Conservation (phyloP, 2,329 filamentous ascomycete genomes). For the Podosphaera aphanis region DNA sequence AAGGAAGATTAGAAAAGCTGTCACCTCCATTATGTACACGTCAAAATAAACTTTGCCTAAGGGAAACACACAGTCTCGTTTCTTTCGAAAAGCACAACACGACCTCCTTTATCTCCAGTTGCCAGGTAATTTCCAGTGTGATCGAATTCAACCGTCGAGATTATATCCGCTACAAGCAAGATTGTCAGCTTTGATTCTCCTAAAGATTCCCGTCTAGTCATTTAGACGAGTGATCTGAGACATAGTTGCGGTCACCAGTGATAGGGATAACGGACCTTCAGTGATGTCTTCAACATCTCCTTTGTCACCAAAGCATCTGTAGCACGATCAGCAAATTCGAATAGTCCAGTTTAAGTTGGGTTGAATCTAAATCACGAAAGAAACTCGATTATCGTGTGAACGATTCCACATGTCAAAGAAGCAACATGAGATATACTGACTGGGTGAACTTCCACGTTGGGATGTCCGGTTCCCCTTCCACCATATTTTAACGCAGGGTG, state of each 20-base stretch:
- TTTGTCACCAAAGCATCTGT: constrained; percentile 96
- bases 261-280: constrained; percentile 12
- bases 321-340: not conserved
- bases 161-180: constrained; percentile 47
- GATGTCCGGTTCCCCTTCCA: constrained; percentile 80
- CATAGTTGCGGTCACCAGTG: not conserved
- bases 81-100: constrained; percentile 69
- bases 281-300: constrained; percentile 60
- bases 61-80: constrained; percentile 60
- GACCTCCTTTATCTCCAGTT: constrained; percentile 72
- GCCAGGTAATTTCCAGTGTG: constrained; percentile 76
- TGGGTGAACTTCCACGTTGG: constrained; percentile 99
- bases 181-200: not conserved
- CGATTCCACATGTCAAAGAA: not conserved
- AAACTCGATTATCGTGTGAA: no score
- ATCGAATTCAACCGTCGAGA: constrained; percentile 77
- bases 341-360: no score
- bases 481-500: constrained; percentile 42
- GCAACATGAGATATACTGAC: constrained; percentile 19
- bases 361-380: no score
- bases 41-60: not conserved
- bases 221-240: no score
- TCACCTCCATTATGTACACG: not conserved
- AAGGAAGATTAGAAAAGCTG: constrained; percentile 1
- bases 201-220: not conserved